Conservation (phyloP, 345 rosid species). For the Noccaea caerulescens region DNA sequence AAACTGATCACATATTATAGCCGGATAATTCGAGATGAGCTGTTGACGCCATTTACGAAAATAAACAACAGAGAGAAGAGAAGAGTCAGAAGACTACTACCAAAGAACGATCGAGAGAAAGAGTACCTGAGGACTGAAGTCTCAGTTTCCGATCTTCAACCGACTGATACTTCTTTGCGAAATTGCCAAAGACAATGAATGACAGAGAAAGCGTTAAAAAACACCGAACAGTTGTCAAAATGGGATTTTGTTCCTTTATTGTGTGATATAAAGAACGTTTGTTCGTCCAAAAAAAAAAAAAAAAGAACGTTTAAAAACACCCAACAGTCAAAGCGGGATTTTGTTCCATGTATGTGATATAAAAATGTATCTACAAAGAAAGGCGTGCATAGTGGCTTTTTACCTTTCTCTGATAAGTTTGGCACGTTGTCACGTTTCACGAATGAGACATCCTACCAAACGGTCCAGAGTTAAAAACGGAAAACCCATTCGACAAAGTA, state of each 20-base stretch:
- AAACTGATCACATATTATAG: not conserved
- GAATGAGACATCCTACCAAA: conserved; percentile 19
- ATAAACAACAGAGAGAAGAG: not conserved
- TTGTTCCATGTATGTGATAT: not conserved
- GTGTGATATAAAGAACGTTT: not conserved
- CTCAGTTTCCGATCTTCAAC: conserved; percentile 4
- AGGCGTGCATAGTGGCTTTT: not conserved
- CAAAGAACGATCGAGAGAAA: not conserved
- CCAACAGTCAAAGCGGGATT: not conserved
- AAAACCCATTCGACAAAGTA: not conserved
- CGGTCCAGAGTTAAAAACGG: not conserved
- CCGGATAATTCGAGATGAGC: not conserved
- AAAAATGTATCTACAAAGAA: not conserved
- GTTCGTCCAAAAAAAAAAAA: no score
- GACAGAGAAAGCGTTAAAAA: not conserved
- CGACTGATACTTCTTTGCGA: not conserved
- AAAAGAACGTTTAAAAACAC: not conserved
- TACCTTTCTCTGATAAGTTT: not conserved
- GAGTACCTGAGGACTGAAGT: conserved; percentile 8
- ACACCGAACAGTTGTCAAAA: not conserved
- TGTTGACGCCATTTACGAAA: not conserved
- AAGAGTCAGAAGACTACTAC: not conserved
- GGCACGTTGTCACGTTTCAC: not conserved
- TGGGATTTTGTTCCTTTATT: conserved; percentile 1
- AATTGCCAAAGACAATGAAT: not conserved